phyloP scores from a whole-genome alignment of 2,329 filamentous ascomycete species.

The Pezicula carpinea region DNA sequence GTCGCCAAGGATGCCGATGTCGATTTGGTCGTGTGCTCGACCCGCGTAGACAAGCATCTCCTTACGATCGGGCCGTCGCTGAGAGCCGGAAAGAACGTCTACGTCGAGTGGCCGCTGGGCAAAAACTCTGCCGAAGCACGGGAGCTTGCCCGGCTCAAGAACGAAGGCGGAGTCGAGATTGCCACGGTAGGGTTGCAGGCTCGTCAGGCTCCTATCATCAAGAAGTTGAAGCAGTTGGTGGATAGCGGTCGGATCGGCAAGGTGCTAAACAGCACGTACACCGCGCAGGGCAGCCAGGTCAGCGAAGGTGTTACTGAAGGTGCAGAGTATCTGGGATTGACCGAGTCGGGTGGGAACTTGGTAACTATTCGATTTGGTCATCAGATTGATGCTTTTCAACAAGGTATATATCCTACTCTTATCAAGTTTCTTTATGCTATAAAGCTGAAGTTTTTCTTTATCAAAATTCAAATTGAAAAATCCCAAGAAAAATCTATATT shows the following conservation, averaged over 20 bases:
- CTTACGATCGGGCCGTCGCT: slow-evolving; percentile 36
- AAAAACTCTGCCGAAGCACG: slow-evolving; percentile 35
- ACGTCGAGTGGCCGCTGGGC: slow-evolving; percentile 46
- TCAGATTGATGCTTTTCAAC: too few relatives aligned
- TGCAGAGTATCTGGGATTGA: too few relatives aligned
- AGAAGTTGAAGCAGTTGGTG: slow-evolving; percentile 38
- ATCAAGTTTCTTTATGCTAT: too few relatives aligned
- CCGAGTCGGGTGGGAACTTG: too few relatives aligned
- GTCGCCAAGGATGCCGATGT: slow-evolving; percentile 41
- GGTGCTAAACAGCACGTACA: slow-evolving; percentile 19
- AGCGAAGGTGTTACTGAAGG: too few relatives aligned
- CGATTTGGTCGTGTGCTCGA: slow-evolving; percentile 41
- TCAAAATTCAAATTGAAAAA: too few relatives aligned
- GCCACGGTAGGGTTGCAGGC: slow-evolving; percentile 45
- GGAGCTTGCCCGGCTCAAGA: slow-evolving; percentile 37
- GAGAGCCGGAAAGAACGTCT: slow-evolving; percentile 41
- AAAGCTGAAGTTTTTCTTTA: too few relatives aligned
- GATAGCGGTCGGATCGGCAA: slow-evolving; percentile 38
- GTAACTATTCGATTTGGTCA: too few relatives aligned
- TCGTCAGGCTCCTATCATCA: slow-evolving; percentile 33
- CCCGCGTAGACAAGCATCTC: slow-evolving; percentile 39
- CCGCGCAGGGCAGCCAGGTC: too few relatives aligned
- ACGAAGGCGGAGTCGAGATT: slow-evolving; percentile 30
- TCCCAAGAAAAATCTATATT: too few relatives aligned
- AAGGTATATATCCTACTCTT: too few relatives aligned